Conservation (phyloP, 441 rosid species). For the Populus trichocarpa region DNA sequence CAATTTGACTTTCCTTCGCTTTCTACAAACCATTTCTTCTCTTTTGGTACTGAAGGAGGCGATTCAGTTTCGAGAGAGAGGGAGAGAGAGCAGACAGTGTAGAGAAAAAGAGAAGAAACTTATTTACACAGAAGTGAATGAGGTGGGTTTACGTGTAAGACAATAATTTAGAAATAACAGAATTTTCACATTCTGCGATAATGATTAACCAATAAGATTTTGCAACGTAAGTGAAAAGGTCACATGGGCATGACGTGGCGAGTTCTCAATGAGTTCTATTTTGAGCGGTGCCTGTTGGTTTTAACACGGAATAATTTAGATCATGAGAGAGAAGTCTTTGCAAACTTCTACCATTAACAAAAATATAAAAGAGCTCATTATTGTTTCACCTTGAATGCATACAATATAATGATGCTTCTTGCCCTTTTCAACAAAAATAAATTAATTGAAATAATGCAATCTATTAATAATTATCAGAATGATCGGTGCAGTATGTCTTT, state of each 20-base stretch:
- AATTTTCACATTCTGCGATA: background rate
- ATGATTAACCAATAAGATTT: background rate
- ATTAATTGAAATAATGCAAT: no score
- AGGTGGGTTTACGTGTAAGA: slow-evolving; percentile 10
- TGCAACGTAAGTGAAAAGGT: background rate
- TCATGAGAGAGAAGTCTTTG: background rate
- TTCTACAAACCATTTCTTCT: slow-evolving; percentile 37
- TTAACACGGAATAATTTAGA: background rate
- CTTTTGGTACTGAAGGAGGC: slow-evolving; percentile 5
- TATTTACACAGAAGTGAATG: background rate
- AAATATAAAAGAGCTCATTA: no score
- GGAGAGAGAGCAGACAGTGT: background rate
- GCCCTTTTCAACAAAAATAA: no score
- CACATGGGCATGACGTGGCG: background rate
- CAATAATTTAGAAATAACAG: background rate
- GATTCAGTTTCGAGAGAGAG: background rate
- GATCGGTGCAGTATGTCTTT: no score
- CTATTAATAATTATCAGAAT: no score
- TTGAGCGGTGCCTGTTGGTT: background rate
- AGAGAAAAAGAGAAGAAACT: background rate
- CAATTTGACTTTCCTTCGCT: slow-evolving; percentile 44
- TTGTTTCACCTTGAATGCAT: no score
- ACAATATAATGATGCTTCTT: no score
- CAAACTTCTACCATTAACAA: background rate
- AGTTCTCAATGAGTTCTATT: background rate